These are phyloP conservation scores for Monosporozyma unispora DNA, from an alignment of 805 yeast species.

Conservation along the genomic window DNA sequence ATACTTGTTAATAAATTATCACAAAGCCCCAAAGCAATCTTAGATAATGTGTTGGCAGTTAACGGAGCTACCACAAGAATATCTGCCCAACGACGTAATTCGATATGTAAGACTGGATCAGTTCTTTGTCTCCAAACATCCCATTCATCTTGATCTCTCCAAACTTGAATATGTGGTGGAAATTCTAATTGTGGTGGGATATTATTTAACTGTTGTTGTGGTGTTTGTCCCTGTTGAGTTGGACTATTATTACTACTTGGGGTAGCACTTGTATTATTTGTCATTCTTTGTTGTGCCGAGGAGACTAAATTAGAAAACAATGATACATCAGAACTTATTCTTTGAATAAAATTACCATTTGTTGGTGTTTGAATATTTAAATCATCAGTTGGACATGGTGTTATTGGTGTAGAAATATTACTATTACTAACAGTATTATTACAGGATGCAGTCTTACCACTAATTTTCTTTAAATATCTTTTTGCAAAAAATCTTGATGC, in stretches of 20 bases:
- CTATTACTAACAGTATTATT: background rate
- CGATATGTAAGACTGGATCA: conserved; percentile 92
- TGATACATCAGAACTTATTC: conserved; percentile 5
- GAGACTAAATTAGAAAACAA: conserved; percentile 1
- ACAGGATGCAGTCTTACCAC: background rate
- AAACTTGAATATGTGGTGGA: conserved; percentile 65
- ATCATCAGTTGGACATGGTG: background rate
- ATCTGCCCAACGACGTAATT: conserved; percentile 93
- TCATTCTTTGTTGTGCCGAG: conserved; percentile 3
- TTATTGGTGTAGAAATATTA: background rate
- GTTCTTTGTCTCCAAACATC: conserved; percentile 61
- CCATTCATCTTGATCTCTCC: conserved; percentile 97
- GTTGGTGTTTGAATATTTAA: background rate
- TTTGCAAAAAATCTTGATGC: conserved; percentile 61
- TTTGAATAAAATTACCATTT: conserved; percentile 1
- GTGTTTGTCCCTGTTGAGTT: background rate
- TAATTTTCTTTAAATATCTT: conserved; percentile 12
- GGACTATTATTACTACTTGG: background rate
- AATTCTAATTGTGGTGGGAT: conserved; percentile 36
- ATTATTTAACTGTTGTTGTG: conserved; percentile 31
- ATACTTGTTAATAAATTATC: conserved; percentile 86
- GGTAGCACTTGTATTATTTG: background rate
- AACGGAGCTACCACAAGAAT: conserved; percentile 83
- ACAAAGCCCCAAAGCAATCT: conserved; percentile 81
- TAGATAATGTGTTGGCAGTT: conserved; percentile 88